Base-by-base conservation (phyloP, 305 asterid species). In the Plantago rigida region DNA sequence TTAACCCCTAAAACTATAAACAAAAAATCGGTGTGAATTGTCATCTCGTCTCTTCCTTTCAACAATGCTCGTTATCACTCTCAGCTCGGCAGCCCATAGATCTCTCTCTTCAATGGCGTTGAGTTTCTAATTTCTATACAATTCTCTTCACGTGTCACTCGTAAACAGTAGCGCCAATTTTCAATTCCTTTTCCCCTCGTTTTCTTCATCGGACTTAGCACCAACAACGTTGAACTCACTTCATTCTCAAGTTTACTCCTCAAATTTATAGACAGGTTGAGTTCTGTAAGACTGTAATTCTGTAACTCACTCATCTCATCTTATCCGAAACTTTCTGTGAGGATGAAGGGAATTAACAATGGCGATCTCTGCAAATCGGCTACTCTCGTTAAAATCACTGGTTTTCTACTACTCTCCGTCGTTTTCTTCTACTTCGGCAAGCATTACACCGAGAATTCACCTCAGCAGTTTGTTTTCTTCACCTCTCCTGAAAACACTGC, bases 391-490 rank as follows among this genome's bases (percentile, higher is more conserved):
- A 85, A 79, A 77, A 55, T 82, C 63, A 60, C 85, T 0, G 84
- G 73, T 3, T 76, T 85, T 29, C 0, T 83, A 10, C 74, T 84
- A 42, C 64, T 85, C 15, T 80, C 94, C 1, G 64, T 84, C 56
- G 63, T 72, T 7, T 85, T 82, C 81, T 87, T 91, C 74, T 87
- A 82, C 79, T 64, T 85, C 2, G 95, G 96, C 47, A 85, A 77
- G 73, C 94, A 79, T 69, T 87, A 83, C 78, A 74, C 89, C 70
- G 78, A 77, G 50, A 75, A 71, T 31, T 77, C 87, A 24, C 67
- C 82, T 26, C 94, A 79, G 62, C 92, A 82, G 55, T 84, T 90
- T 39, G 47, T 82, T 14, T 85, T 90, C 82, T 87, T 85, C 73
- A 73, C 88, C 62, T 75, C 91, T 4, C 84, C 71, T 13, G 89